Evolutionary conservation across 345 rosid genomes (phyloP).

Genomic region (Syzygium grande): DNA sequence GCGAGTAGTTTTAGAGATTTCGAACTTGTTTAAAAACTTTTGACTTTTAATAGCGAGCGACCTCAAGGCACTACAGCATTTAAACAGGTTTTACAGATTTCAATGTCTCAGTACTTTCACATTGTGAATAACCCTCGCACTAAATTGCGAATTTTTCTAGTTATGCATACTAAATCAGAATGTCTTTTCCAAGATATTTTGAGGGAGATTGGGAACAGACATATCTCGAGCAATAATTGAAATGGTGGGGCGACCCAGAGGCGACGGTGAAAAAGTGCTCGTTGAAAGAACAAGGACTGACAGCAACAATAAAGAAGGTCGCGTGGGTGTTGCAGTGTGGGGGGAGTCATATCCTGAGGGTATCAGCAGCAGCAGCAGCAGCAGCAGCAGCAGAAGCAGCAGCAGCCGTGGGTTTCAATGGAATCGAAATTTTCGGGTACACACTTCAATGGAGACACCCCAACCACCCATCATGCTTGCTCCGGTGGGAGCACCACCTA

Average conservation of each 20-base stretch:
- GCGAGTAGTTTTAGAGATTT: neutral
- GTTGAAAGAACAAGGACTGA: neutral
- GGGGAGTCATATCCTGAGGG: neutral
- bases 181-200: neutral
- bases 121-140: neutral
- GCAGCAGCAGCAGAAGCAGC: neutral
- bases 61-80: too few relatives aligned
- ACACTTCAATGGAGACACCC: slow-evolving; percentile 26
- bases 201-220: neutral
- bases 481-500: slow-evolving; percentile 33
- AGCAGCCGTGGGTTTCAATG: neutral
- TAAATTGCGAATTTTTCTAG: neutral
- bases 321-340: neutral
- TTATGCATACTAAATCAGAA: neutral
- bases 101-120: too few relatives aligned
- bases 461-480: slow-evolving; percentile 41
- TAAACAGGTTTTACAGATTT: too few relatives aligned
- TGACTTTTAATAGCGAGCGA: neutral
- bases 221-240: neutral
- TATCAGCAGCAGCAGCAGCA: neutral
- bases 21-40: too few relatives aligned
- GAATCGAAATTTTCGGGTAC: neutral
- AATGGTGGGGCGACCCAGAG: neutral
- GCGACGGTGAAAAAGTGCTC: neutral
- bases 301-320: neutral